Evolutionary conservation across 2,329 filamentous ascomycete species (phyloP), one percentile per base, ranked within the genome.

Genomic region (Beauveria sp.): DNA sequence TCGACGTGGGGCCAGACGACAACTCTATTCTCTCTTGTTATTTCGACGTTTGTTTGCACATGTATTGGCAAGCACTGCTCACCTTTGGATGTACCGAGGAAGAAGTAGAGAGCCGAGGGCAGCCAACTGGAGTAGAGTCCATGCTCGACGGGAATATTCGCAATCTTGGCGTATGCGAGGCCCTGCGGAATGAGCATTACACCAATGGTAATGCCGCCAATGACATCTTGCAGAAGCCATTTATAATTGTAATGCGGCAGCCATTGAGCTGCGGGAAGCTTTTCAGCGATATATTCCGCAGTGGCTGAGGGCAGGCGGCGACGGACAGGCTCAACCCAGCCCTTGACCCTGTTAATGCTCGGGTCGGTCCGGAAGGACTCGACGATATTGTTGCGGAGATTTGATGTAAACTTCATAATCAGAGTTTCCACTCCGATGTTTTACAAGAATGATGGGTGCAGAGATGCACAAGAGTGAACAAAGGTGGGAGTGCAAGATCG

Each of bases 51-150:
- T 2, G 3, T 24, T 5, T 5, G 55, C 6, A 20, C 4, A 5
- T 22, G 9, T 20, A 1, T 22, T 28, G 3, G 5, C 4, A 22
- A 10, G 20, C 1, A 5, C 24, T 1, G 10, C 69, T 66, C 63
- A 82, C 83, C 84, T 70, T 86, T 87, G 0, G 83, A 84, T 0
- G 84, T 85, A 0, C 83, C 84, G 75, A 86, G 83, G 60, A 86
- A 79, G 1, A 83, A 79, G 65, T 84, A 85, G 18, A 87, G 71
- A 0, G 78, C 76, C 1, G 81, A 78, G 0, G 84, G 84, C 7
- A 86, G 67, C 83, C 84, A 87, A 63, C 79, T 80, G 0, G 83
- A 83, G 72, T 84, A 83, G 9, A 87, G 73, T 0, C 84, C 84
- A 68, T 85, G 81, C 65, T 85, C 80, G 22, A 85, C 81, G 0